phyloP scores from a whole-genome alignment of 371 early-diverging fungal species.

The Mortierella sp. region DNA sequence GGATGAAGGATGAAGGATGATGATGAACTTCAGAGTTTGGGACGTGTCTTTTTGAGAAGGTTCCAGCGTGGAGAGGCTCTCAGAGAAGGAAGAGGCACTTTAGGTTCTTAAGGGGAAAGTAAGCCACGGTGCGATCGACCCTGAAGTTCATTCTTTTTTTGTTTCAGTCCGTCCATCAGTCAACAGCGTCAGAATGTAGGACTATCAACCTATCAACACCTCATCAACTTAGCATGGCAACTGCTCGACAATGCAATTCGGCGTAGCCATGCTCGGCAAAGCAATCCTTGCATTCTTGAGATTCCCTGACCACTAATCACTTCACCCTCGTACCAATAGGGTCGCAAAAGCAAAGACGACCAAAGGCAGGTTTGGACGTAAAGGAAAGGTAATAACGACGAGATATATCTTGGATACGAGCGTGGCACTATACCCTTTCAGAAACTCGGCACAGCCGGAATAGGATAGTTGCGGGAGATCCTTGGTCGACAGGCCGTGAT shows the following conservation, averaged over 20 bases:
- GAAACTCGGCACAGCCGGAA: no score
- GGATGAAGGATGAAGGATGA: not conserved
- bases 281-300: not conserved
- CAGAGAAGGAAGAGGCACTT: not conserved
- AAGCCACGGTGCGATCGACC: not conserved
- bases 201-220: not conserved
- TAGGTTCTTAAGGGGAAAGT: not conserved
- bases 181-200: not conserved
- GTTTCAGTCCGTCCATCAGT: not conserved
- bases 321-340: conserved; percentile 3
- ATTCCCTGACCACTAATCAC: not conserved
- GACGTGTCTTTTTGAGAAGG: not conserved
- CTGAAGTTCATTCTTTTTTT: not conserved
- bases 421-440: no score
- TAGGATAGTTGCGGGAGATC: no score
- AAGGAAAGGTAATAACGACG: not conserved
- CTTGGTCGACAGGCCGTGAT: not conserved
- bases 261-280: not conserved
- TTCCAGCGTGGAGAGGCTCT: not conserved
- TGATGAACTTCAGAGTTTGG: not conserved
- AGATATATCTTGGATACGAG: no score
- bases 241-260: not conserved
- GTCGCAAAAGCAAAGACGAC: conserved; percentile 35
- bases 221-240: not conserved
- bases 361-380: conserved; percentile 47